Percentiles rank a stretch among this genome's conserved stretches.
Evolutionary conservation across 2,329 filamentous ascomycete species (phyloP).

Genomic region (Aspergillus eucalypticola): DNA sequence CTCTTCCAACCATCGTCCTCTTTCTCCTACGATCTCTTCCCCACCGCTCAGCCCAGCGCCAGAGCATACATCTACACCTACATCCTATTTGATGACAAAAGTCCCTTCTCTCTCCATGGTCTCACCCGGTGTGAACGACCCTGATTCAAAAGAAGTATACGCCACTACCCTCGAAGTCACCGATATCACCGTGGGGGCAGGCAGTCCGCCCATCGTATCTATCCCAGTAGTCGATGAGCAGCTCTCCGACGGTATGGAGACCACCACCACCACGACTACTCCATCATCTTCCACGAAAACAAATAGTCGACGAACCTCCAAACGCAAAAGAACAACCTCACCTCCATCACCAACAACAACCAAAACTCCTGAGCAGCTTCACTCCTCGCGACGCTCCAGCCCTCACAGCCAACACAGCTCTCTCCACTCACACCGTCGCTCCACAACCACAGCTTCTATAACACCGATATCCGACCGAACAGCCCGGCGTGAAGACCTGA

Average conservation of each 20-base stretch:
- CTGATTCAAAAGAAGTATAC: not conserved
- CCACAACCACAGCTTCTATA: slow-evolving; percentile 25
- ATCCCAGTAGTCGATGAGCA: slow-evolving; percentile 1
- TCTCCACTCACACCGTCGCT: slow-evolving; percentile 31
- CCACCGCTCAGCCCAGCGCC: not conserved
- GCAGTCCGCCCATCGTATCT: not conserved
- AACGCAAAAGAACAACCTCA: slow-evolving; percentile 28
- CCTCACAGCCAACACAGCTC: slow-evolving; percentile 31
- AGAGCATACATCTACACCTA: not conserved
- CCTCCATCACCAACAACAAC: slow-evolving; percentile 32
- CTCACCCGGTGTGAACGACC: slow-evolving; percentile 9
- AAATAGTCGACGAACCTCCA: slow-evolving; percentile 14
- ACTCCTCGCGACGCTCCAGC: slow-evolving; percentile 33
- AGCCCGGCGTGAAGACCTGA: slow-evolving; percentile 35
- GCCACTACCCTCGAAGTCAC: slow-evolving; percentile 4
- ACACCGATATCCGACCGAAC: slow-evolving; percentile 27
- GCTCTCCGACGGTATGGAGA: slow-evolving; percentile 11
- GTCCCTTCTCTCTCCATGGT: slow-evolving; percentile 1
- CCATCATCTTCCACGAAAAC: slow-evolving; percentile 1
- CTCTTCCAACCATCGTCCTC: not conserved
- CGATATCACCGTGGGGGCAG: slow-evolving; percentile 1
- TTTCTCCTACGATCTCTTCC: not conserved
- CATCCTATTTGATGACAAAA: not conserved
- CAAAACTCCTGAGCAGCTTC: slow-evolving; percentile 26
- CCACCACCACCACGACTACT: slow-evolving; percentile 6